Evolutionary conservation across 352 stramenopile species (phyloP), one percentile per base, ranked within the genome.

Genomic region (Chrysophaeum taylorii): DNA sequence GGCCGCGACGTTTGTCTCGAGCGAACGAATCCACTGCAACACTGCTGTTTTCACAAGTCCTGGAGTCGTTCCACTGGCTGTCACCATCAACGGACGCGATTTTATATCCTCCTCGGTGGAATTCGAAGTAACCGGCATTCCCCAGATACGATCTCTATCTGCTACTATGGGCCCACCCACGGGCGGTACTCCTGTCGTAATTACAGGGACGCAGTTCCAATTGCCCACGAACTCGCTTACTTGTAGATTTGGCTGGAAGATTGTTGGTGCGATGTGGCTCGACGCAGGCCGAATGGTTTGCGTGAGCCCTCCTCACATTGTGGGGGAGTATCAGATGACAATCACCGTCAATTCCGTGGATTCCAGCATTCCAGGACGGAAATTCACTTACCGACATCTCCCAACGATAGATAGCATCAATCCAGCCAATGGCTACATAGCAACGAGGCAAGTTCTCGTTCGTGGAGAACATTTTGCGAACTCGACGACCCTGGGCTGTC

Each of bases 11-110:
- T 84, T 74, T 70, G 54, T 75, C 48, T 81, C 75, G 0, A 35
- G 42, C 42, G 64, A n/a, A 2, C 62, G 76, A 35, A 68, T 84
- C 0, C 63, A 67, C 48, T 84, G 79, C 69, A 27, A 57, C 7
- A 57, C 45, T 18, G 18, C 45, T 25, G 45, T 25, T 48, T 21
- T 48, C 14, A 21, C 41, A 21, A 48, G 41, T 48, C n/a, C n/a
- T n/a, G n/a, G n/a, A n/a, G n/a, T n/a, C n/a, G n/a, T n/a, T n/a
- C n/a, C n/a, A n/a, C n/a, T n/a, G n/a, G n/a, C n/a, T n/a, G n/a
- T n/a, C n/a, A n/a, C n/a, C n/a, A n/a, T n/a, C n/a, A n/a, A n/a
- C n/a, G n/a, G n/a, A n/a, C n/a, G n/a, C n/a, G n/a, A n/a, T n/a
- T n/a, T n/a, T n/a, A n/a, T n/a, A n/a, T n/a, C n/a, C n/a, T n/a